These are phyloP conservation scores for Linnemannia schmuckeri DNA, from an alignment of 192 early-diverging fungal genomes.

Conservation along the genomic window DNA sequence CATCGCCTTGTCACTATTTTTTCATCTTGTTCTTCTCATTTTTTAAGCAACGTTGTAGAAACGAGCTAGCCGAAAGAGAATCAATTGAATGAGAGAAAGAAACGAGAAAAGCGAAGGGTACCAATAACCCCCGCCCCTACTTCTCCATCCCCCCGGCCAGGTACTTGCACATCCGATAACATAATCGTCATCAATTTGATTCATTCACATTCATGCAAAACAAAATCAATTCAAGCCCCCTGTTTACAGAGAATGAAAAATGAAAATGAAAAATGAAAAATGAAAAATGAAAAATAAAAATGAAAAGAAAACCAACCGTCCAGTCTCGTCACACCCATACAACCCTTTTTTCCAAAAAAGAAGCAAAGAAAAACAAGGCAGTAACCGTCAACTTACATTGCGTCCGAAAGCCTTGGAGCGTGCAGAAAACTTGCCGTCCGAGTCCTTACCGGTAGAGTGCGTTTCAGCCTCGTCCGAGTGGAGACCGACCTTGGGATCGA, in stretches of 20 bases:
- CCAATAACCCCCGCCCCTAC: not conserved
- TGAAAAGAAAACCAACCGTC: not conserved
- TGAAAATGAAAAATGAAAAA: not conserved
- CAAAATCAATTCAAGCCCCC: not conserved
- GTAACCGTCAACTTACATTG: conserved; percentile 29
- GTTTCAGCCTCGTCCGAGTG: conserved; percentile 59
- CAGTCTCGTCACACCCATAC: not conserved
- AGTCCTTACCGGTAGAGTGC: conserved; percentile 18
- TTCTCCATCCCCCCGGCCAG: not conserved
- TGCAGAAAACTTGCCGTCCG: conserved; percentile 25
- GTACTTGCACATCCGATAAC: not conserved
- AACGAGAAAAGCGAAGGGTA: not conserved
- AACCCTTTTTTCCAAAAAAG: not conserved
- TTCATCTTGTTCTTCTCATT: not conserved
- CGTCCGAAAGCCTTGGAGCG: conserved; percentile 40
- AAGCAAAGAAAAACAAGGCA: not conserved
- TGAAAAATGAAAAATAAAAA: not conserved
- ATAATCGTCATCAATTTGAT: not conserved
- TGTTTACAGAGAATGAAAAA: not conserved
- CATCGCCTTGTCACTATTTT: not conserved
- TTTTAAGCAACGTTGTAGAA: not conserved
- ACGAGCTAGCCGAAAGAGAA: not conserved
- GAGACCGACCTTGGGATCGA: conserved; percentile 73
- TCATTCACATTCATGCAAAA: not conserved
- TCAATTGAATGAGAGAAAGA: not conserved